These are phyloP conservation scores for Schizothecium vesticola DNA, from an alignment of 495 filamentous ascomycete species.

Conservation along the genomic window DNA sequence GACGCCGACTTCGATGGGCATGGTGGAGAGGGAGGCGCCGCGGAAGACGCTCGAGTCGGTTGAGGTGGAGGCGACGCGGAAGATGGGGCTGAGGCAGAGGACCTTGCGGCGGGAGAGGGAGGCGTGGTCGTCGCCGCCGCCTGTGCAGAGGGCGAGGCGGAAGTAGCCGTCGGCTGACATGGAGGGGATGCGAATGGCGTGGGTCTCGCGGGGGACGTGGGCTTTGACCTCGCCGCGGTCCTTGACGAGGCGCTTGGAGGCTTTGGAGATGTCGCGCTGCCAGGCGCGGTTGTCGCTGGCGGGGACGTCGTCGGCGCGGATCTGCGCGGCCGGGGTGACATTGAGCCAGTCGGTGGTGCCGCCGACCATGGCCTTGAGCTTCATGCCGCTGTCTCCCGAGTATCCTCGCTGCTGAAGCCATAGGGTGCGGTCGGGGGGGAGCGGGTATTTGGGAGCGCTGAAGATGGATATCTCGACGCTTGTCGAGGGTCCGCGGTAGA, in stretches of 20 bases:
- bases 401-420: slow-evolving; percentile 65
- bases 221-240: slow-evolving; percentile 37
- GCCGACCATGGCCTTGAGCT: slow-evolving; percentile 53
- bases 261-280: slow-evolving; percentile 61
- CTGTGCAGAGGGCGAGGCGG: slow-evolving; percentile 55
- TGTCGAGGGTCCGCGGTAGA: slow-evolving; percentile 59
- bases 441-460: slow-evolving; percentile 41
- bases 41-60: slow-evolving; percentile 53
- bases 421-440: slow-evolving; percentile 54
- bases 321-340: slow-evolving; percentile 53
- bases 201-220: slow-evolving; percentile 55
- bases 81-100: slow-evolving; percentile 58
- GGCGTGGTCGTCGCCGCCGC: slow-evolving; percentile 16
- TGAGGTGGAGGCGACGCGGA: slow-evolving; percentile 58
- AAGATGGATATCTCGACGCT: slow-evolving; percentile 59
- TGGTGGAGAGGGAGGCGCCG: slow-evolving; percentile 57
- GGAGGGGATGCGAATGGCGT: slow-evolving; percentile 57
- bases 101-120: slow-evolving; percentile 38
- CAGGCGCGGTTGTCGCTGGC: slow-evolving; percentile 54
- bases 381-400: slow-evolving; percentile 64
- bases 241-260: slow-evolving; percentile 44
- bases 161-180: slow-evolving; percentile 62
- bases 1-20: slow-evolving; percentile 60
- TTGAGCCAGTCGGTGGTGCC: slow-evolving; percentile 56
- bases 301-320: slow-evolving; percentile 40